phyloP scores from a whole-genome alignment of 352 stramenopile genomes.

The Nothophytophthora sp. region DNA sequence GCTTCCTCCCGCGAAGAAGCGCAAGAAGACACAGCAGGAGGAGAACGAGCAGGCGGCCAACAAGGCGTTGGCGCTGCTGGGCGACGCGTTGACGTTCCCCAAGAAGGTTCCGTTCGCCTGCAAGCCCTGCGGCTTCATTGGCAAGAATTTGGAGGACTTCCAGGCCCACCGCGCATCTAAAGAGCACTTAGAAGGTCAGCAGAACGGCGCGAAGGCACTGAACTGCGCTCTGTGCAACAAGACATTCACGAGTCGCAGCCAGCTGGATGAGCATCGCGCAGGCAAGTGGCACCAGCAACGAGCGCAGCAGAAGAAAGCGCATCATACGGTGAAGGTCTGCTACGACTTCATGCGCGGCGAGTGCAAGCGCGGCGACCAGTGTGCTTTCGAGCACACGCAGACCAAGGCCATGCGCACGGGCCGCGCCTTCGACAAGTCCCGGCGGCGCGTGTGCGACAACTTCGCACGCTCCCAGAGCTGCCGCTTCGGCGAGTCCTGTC shows the following conservation, averaged over 20 bases:
- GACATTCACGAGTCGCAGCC: slow-evolving; percentile 72
- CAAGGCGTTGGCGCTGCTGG: slow-evolving; percentile 31
- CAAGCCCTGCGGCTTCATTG: slow-evolving; percentile 79
- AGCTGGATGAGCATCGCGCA: slow-evolving; percentile 73
- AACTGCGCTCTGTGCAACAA: slow-evolving; percentile 73
- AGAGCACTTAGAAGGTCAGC: slow-evolving; percentile 41
- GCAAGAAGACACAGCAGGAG: slow-evolving; percentile 34
- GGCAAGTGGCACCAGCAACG: slow-evolving; percentile 88
- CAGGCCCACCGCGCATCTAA: slow-evolving; percentile 51
- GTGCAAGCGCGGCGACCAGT: slow-evolving; percentile 68
- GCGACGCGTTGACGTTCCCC: slow-evolving; percentile 55
- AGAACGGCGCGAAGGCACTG: slow-evolving; percentile 32
- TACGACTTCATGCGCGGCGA: slow-evolving; percentile 84
- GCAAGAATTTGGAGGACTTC: slow-evolving; percentile 69
- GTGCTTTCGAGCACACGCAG: slow-evolving; percentile 70
- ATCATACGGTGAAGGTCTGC: slow-evolving; percentile 73
- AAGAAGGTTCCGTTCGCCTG: slow-evolving; percentile 85
- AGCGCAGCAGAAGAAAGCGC: slow-evolving; percentile 60
- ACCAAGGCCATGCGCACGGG: slow-evolving; percentile 68
- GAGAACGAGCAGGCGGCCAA: slow-evolving; percentile 27
- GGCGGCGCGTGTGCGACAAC: slow-evolving; percentile 52
- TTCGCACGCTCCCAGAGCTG: slow-evolving; percentile 50
- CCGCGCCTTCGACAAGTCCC: slow-evolving; percentile 51
- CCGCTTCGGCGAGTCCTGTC: slow-evolving; percentile 72
- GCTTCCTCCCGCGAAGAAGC: slow-evolving; percentile 37